phyloP scores from a whole-genome alignment of 2,329 filamentous ascomycete species.

The Fusarium mexicanum region DNA sequence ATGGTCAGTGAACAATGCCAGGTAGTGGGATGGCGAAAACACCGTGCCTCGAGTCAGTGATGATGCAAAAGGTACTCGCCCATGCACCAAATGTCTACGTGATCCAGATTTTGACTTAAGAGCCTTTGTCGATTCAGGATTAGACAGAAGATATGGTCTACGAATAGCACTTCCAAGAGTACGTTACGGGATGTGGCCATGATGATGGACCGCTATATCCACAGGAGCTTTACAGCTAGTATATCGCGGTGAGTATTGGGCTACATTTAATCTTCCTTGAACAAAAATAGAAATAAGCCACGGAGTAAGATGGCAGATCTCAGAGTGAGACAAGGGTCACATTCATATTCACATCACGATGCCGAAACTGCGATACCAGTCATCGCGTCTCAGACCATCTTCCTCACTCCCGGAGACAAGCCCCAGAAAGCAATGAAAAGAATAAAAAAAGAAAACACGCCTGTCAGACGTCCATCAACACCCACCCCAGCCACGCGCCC shows the following conservation, averaged over 20 bases:
- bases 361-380: background rate
- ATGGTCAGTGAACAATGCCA: background rate
- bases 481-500: conserved; percentile 82
- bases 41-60: accelerated
- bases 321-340: conserved; percentile 80
- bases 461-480: conserved; percentile 92
- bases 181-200: conserved; percentile 60
- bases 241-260: conserved; percentile 77
- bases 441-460: conserved; percentile 56
- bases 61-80: too few species aligned
- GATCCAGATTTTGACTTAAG: accelerated
- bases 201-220: conserved; percentile 77
- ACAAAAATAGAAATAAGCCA: conserved; percentile 85
- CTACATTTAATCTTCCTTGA: conserved; percentile 63
- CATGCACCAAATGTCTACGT: too few species aligned
- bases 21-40: background rate
- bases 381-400: conserved; percentile 46
- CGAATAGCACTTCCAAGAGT: background rate
- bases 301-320: conserved; percentile 71
- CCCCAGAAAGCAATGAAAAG: conserved; percentile 65
- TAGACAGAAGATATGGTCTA: background rate
- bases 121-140: accelerated
- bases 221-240: conserved; percentile 56
- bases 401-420: conserved; percentile 61
- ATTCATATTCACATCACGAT: background rate